A percentile compares a stretch with the other conserved stretches of the same genome.
Evolutionary conservation across 495 filamentous ascomycete species (phyloP).

Genomic region (Parathielavia appendiculata): DNA sequence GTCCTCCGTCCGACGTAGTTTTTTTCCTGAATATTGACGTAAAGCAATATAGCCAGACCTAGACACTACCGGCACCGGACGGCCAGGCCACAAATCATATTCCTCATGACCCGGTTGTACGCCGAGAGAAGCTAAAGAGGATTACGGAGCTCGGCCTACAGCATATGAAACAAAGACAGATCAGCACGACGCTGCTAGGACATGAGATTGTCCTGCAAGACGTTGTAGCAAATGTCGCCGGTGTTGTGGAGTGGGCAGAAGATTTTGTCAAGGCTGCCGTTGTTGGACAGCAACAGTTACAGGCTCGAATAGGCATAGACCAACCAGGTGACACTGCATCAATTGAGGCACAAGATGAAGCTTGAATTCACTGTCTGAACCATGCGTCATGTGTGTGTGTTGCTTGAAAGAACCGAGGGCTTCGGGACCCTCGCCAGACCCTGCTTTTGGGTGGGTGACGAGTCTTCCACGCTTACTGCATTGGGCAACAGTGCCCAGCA

Average conservation of each 20-base stretch:
- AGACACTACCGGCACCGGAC: neutral
- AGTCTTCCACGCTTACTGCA: too few species aligned
- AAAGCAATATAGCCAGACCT: neutral
- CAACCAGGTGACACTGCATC: too few species aligned
- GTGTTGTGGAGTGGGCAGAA: conserved; percentile 23
- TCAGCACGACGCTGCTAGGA: neutral
- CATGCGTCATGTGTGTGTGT: too few species aligned
- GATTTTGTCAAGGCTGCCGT: conserved; percentile 20
- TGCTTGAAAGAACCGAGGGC: too few species aligned
- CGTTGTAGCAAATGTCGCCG: neutral
- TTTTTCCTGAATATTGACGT: neutral
- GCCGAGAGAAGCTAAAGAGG: conserved; percentile 7
- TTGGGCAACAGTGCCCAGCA: too few species aligned
- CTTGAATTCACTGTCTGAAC: too few species aligned
- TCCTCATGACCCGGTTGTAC: neutral
- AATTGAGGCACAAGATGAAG: too few species aligned
- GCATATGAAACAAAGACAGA: neutral
- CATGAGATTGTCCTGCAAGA: conserved; percentile 8
- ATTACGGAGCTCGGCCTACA: conserved; percentile 6
- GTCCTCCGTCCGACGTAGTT: neutral
- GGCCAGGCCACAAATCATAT: neutral
- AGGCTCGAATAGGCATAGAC: too few species aligned
- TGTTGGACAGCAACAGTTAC: too few species aligned
- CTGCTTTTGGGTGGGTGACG: too few species aligned
- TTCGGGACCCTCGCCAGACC: too few species aligned